Conservation (phyloP, 805 yeast genomes). For the Pichia sporocuriosa region DNA sequence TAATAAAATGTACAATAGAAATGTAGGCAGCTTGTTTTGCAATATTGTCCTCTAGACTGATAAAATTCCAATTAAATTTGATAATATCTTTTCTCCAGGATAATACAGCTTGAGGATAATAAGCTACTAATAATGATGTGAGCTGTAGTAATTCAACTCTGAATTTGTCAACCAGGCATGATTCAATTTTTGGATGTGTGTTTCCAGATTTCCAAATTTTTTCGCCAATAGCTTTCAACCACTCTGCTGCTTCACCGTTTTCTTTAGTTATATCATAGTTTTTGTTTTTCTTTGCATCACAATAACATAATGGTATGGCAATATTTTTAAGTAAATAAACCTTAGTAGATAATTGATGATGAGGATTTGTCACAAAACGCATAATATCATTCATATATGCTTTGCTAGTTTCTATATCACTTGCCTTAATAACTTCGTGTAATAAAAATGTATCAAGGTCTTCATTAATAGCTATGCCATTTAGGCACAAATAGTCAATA, state of each 20-base stretch:
- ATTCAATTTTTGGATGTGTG: constrained; percentile 45
- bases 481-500: constrained; percentile 37
- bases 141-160: constrained; percentile 74
- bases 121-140: constrained; percentile 68
- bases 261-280: constrained; percentile 13
- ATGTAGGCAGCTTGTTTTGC: constrained; percentile 92
- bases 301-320: constrained; percentile 58
- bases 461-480: constrained; percentile 40
- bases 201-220: constrained; percentile 68
- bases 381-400: constrained; percentile 46
- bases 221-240: constrained; percentile 60
- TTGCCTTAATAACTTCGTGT: constrained; percentile 44
- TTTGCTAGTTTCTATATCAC: constrained; percentile 41
- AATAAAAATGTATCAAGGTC: constrained; percentile 53
- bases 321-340: constrained; percentile 56
- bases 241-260: constrained; percentile 34
- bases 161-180: constrained; percentile 68
- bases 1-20: constrained; percentile 77
- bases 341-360: constrained; percentile 43
- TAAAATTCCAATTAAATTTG: constrained; percentile 90
- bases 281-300: constrained; percentile 45
- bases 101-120: constrained; percentile 52
- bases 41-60: constrained; percentile 80
- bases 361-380: constrained; percentile 40
- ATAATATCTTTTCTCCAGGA: constrained; percentile 76